A percentile compares a stretch with the other conserved stretches of the same genome.
Evolutionary conservation across 31 red algal genomes (phyloP).

Genomic region (Endocladia muricata): DNA sequence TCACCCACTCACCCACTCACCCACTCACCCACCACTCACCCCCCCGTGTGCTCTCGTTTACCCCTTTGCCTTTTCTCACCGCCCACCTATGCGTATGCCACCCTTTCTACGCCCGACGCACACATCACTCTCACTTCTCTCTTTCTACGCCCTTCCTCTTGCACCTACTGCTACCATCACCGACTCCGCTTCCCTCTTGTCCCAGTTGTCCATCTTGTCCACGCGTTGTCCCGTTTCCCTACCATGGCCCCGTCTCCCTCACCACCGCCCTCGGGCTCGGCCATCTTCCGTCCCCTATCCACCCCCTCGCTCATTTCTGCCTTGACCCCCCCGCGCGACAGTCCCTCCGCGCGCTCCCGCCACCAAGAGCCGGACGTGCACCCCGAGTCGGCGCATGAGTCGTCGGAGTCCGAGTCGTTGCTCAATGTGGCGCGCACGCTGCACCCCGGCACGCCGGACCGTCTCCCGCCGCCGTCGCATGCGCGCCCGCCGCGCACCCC

Average conservation of each 20-base stretch:
- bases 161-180: neutral
- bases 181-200: neutral
- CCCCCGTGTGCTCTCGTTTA: too few species aligned
- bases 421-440: too few species aligned
- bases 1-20: too few species aligned
- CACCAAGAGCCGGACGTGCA: too few species aligned
- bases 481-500: neutral
- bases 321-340: neutral
- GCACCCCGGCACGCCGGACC: neutral
- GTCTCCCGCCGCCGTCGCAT: neutral
- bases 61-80: too few species aligned
- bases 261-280: neutral
- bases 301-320: neutral
- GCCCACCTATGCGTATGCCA: too few species aligned
- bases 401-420: too few species aligned
- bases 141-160: neutral
- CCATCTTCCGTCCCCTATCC: slow-evolving; percentile 13
- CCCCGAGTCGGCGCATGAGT: too few species aligned
- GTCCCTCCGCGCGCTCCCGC: neutral
- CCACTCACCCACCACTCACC: too few species aligned
- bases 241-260: neutral
- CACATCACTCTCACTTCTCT: neutral
- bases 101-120: too few species aligned
- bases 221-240: neutral
- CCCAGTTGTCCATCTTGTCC: too few species aligned